Conservation (phyloP, 495 filamentous ascomycete genomes). For the Hypoxylon rickii region DNA sequence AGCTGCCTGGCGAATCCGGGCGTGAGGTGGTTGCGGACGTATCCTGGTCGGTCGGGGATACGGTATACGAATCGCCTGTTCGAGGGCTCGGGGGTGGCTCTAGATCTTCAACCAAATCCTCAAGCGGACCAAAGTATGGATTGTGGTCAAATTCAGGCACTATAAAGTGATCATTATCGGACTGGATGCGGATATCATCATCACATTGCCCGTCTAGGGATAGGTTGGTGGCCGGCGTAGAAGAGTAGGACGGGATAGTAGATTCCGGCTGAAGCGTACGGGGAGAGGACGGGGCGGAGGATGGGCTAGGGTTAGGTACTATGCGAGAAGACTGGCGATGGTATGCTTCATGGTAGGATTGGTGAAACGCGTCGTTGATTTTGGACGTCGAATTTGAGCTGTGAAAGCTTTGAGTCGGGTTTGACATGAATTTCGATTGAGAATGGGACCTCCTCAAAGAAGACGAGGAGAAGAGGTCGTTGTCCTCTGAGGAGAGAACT, state of each 20-base stretch:
- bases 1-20: constrained; percentile 48
- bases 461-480: constrained; percentile 47
- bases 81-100: constrained; percentile 55
- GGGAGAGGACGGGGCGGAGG: constrained; percentile 54
- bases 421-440: constrained; percentile 48
- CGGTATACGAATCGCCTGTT: constrained; percentile 48
- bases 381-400: constrained; percentile 49
- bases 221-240: constrained; percentile 67
- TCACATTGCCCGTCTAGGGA: constrained; percentile 62
- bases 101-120: constrained; percentile 53
- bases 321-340: constrained; percentile 35
- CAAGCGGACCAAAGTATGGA: constrained; percentile 48
- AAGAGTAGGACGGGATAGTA: constrained; percentile 48
- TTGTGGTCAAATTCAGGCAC: constrained; percentile 64
- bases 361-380: constrained; percentile 43
- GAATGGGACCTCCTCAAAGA: constrained; percentile 54
- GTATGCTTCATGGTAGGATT: constrained; percentile 33
- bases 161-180: constrained; percentile 61
- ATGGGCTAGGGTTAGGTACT: constrained; percentile 50
- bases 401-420: constrained; percentile 43
- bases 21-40: constrained; percentile 51
- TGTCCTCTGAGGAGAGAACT: constrained; percentile 52
- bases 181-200: constrained; percentile 47
- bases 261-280: constrained; percentile 45
- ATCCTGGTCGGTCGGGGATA: constrained; percentile 51